Evolutionary conservation across 176 grass and related monocot species (phyloP).

Genomic region (Secale cereale): DNA sequence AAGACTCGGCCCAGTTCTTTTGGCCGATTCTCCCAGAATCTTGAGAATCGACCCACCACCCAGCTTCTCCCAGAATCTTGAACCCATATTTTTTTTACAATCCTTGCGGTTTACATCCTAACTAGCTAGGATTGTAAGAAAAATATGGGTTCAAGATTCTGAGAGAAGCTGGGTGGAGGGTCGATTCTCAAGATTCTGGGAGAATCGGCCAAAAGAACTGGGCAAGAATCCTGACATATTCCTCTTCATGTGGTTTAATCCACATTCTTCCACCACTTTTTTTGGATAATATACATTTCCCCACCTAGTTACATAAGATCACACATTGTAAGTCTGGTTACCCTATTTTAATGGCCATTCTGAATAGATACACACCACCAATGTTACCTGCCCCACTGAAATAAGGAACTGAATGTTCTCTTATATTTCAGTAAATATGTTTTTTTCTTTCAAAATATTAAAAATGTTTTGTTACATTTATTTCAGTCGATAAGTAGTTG

Average conservation of each 20-base stretch:
- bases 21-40: too few relatives aligned
- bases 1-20: too few relatives aligned
- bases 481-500: not conserved
- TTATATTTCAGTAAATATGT: not conserved
- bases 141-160: too few relatives aligned
- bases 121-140: too few relatives aligned
- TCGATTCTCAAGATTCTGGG: too few relatives aligned
- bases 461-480: not conserved
- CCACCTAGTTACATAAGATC: not conserved
- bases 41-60: too few relatives aligned
- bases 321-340: not conserved
- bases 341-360: not conserved
- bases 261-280: not conserved
- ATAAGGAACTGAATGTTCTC: not conserved
- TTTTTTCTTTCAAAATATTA: not conserved
- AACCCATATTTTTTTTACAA: too few relatives aligned
- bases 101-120: too few relatives aligned
- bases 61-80: too few relatives aligned
- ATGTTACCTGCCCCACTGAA: not conserved
- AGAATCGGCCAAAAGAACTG: too few relatives aligned
- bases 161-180: too few relatives aligned
- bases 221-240: not conserved
- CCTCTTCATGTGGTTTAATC: not conserved
- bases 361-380: not conserved
- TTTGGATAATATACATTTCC: not conserved